Conservation (phyloP, 2,329 filamentous ascomycete genomes). For the Pseudogymnoascus verrucosus region DNA sequence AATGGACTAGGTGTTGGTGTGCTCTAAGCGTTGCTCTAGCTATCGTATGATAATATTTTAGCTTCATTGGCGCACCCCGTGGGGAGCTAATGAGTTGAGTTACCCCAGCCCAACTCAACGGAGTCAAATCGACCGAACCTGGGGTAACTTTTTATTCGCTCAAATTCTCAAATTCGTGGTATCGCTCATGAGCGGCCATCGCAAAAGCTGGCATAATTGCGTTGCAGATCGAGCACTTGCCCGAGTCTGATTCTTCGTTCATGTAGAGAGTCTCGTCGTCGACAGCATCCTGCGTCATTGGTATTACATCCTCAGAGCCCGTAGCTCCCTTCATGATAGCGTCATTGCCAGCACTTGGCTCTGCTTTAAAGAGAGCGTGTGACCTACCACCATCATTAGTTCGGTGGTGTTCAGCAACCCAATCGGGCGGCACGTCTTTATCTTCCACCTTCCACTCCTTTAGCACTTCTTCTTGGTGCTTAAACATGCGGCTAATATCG, state of each 20-base stretch:
- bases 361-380: slow-evolving; percentile 10
- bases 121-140: background rate
- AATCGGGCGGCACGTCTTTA: slow-evolving; percentile 27
- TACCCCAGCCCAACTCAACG: background rate
- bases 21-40: background rate
- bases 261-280: slow-evolving; percentile 14
- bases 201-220: slow-evolving; percentile 41
- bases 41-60: slow-evolving; percentile 7
- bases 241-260: slow-evolving; percentile 18
- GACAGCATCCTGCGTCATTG: slow-evolving; percentile 18
- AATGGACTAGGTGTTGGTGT: background rate
- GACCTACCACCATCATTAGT: background rate
- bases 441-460: slow-evolving; percentile 57
- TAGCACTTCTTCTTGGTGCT: slow-evolving; percentile 59
- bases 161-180: slow-evolving; percentile 29
- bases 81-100: background rate
- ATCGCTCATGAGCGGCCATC: slow-evolving; percentile 39
- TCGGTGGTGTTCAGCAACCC: background rate
- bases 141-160: slow-evolving; percentile 2
- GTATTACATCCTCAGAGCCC: slow-evolving; percentile 24
- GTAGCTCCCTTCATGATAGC: slow-evolving; percentile 11
- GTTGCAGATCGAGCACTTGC: slow-evolving; percentile 36
- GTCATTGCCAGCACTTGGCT: slow-evolving; percentile 26
- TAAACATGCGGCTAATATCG: slow-evolving; percentile 80
- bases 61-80: slow-evolving; percentile 2